A percentile compares a stretch with the other conserved stretches of the same genome.
Evolutionary conservation across 192 early-diverging fungal genomes (phyloP).

Genomic region (Entomortierella beljakovae): DNA sequence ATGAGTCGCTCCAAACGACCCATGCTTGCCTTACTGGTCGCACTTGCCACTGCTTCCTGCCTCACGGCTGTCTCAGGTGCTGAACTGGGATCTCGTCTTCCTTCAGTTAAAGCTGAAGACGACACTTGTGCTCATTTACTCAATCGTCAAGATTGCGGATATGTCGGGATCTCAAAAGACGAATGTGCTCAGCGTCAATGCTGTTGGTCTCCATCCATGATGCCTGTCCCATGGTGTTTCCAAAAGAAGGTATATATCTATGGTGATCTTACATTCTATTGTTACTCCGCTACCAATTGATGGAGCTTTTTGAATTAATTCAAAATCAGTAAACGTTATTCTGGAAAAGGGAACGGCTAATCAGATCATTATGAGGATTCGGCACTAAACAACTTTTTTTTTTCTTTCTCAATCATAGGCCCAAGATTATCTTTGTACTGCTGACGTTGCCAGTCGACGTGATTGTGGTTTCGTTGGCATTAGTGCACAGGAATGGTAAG

Average conservation of each 20-base stretch:
- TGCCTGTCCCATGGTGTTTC: constrained; percentile 49
- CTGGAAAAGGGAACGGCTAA: neutral
- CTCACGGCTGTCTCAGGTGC: too few relatives aligned
- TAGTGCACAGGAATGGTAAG: constrained; percentile 23
- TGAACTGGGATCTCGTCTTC: too few relatives aligned
- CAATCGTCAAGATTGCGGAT: constrained; percentile 35
- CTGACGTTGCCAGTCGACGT: constrained; percentile 27
- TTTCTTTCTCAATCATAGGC: constrained; percentile 15
- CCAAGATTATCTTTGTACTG: constrained; percentile 27
- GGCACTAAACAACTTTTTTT: neutral
- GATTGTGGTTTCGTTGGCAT: constrained; percentile 47
- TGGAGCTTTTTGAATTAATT: neutral
- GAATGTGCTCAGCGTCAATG: constrained; percentile 37
- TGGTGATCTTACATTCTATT: neutral
- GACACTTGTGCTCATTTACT: constrained; percentile 8
- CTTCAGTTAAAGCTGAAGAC: neutral
- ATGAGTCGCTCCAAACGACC: neutral
- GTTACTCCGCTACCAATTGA: neutral
- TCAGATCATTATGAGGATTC: neutral
- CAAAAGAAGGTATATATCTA: constrained; percentile 31
- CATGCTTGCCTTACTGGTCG: neutral
- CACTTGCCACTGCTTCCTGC: neutral
- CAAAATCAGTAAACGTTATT: too few relatives aligned
- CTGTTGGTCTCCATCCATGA: constrained; percentile 30
- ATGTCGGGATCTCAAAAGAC: constrained; percentile 28